Conservation (phyloP, 2,329 filamentous ascomycete genomes). For the Penicillium decumbens region DNA sequence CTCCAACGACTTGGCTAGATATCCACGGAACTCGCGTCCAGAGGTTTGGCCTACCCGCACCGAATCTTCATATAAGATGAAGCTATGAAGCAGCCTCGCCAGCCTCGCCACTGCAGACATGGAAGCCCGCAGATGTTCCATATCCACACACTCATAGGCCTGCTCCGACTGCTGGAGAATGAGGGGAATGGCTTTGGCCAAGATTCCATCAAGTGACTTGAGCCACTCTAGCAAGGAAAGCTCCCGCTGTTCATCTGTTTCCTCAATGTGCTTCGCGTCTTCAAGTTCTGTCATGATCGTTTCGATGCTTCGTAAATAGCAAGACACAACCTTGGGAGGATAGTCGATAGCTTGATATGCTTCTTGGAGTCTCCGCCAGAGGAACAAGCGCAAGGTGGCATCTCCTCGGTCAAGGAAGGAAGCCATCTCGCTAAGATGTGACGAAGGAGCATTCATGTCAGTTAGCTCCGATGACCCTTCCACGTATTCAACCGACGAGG, state of each 20-base stretch:
- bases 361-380: constrained; percentile 87
- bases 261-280: constrained; percentile 52
- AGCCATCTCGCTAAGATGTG: constrained; percentile 68
- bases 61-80: constrained; percentile 78
- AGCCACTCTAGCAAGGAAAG: constrained; percentile 69
- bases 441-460: constrained; percentile 43
- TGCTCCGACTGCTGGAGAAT: constrained; percentile 59
- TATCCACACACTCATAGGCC: constrained; percentile 79
- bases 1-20: constrained; percentile 39
- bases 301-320: constrained; percentile 78
- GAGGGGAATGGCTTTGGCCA: constrained; percentile 66
- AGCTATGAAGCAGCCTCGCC: constrained; percentile 69
- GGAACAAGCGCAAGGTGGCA: constrained; percentile 74
- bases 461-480: constrained; percentile 15
- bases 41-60: constrained; percentile 70
- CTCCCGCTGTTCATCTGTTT: constrained; percentile 60
- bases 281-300: constrained; percentile 70
- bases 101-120: constrained; percentile 68
- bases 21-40: constrained; percentile 54
- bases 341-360: constrained; percentile 85
- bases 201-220: constrained; percentile 71
- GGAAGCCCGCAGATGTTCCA: constrained; percentile 68
- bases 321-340: constrained; percentile 80
- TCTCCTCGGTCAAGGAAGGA: constrained; percentile 79
- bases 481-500: constrained; percentile 39